These are phyloP conservation scores for Didymosphaeria variabile DNA, from an alignment of 2,329 filamentous ascomycete species.

Conservation along the genomic window DNA sequence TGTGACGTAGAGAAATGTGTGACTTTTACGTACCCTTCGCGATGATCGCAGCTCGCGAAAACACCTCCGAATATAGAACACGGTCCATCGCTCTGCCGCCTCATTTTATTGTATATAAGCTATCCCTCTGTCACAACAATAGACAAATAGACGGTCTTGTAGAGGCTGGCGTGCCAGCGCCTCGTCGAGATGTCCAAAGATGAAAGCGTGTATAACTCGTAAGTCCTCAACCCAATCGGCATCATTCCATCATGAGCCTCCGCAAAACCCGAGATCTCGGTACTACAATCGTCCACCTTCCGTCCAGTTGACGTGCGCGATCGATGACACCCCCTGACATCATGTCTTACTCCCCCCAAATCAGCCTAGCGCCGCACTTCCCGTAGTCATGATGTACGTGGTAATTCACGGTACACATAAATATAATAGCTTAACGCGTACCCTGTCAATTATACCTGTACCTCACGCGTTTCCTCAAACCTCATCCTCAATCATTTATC, in stretches of 20 bases:
- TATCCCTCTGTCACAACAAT: too few relatives aligned
- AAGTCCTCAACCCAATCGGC: too few relatives aligned
- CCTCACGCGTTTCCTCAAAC: background rate
- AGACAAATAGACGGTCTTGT: too few relatives aligned
- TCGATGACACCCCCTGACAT: slow-evolving; percentile 9
- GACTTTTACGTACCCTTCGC: too few relatives aligned
- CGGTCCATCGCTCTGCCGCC: too few relatives aligned
- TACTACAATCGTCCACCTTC: background rate
- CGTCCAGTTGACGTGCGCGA: background rate
- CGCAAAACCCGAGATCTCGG: background rate
- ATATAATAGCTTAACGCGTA: slow-evolving; percentile 3
- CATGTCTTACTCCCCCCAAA: background rate
- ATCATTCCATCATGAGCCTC: background rate
- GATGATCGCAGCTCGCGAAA: too few relatives aligned
- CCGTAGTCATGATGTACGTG: slow-evolving; percentile 12
- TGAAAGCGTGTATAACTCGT: too few relatives aligned
- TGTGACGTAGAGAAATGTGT: too few relatives aligned
- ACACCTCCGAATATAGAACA: too few relatives aligned
- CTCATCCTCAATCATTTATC: background rate
- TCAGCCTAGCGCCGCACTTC: slow-evolving; percentile 1
- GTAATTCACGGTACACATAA: slow-evolving; percentile 1
- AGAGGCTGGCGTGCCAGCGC: too few relatives aligned
- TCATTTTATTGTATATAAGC: too few relatives aligned
- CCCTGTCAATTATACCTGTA: background rate
- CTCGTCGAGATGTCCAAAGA: too few relatives aligned